These are phyloP conservation scores for Coemansia sp. DNA, from an alignment of 192 early-diverging fungal species.

Conservation along the genomic window DNA sequence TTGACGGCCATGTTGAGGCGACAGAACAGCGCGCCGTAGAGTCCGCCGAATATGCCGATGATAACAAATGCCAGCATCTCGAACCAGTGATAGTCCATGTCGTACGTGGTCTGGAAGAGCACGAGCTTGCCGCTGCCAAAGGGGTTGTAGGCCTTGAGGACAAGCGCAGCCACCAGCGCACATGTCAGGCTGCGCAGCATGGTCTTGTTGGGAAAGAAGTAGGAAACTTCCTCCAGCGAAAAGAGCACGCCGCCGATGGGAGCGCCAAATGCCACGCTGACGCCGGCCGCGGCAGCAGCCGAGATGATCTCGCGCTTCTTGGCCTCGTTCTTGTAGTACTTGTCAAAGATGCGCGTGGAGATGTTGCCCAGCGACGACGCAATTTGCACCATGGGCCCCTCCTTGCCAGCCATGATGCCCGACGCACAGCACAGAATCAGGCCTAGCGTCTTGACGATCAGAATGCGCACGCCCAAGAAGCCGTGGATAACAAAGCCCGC, in stretches of 20 bases:
- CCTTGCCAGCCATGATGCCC: slow-evolving; percentile 87
- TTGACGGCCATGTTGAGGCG: slow-evolving; percentile 69
- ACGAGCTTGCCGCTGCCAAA: slow-evolving; percentile 61
- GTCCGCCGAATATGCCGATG: slow-evolving; percentile 74
- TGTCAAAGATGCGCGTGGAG: slow-evolving; percentile 82
- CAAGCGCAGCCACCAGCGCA: slow-evolving; percentile 62
- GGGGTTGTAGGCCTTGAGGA: slow-evolving; percentile 62
- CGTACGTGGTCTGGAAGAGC: slow-evolving; percentile 65
- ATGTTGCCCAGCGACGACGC: slow-evolving; percentile 91
- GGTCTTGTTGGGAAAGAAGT: slow-evolving; percentile 69
- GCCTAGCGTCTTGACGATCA: slow-evolving; percentile 89
- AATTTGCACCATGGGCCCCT: slow-evolving; percentile 95
- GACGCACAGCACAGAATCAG: slow-evolving; percentile 85
- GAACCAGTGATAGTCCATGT: slow-evolving; percentile 73
- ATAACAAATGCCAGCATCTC: slow-evolving; percentile 70
- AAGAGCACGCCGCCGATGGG: slow-evolving; percentile 97
- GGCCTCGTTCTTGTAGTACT: slow-evolving; percentile 92
- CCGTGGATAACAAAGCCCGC: slow-evolving; percentile 93
- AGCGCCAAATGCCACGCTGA: slow-evolving; percentile 95
- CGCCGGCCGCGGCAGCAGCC: slow-evolving; percentile 89
- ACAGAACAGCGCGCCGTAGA: slow-evolving; percentile 84
- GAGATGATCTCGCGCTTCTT: slow-evolving; percentile 94
- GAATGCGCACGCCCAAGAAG: slow-evolving; percentile 89
- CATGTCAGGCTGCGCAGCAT: slow-evolving; percentile 74
- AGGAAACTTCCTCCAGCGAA: slow-evolving; percentile 90